Percentiles rank a stretch among this genome's conserved stretches.
Evolutionary conservation across 163 green algal genomes (phyloP).

Genomic region (Chlamydomonas reinhardtii): DNA sequence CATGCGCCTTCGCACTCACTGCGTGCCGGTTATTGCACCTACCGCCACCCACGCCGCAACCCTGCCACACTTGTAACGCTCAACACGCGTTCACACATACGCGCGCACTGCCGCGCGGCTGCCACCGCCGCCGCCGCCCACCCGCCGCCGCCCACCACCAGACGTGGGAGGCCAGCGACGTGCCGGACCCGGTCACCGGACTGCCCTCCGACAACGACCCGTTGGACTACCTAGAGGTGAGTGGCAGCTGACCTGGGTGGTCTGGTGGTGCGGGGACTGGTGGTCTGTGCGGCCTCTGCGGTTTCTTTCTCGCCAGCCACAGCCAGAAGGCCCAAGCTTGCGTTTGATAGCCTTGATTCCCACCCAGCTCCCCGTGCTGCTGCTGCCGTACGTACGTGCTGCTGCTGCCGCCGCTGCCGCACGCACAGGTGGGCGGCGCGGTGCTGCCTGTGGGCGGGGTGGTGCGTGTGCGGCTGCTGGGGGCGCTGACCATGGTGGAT

Average conservation of each 20-base stretch:
- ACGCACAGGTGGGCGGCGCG: background rate
- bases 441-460: constrained; percentile 20
- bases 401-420: too few relatives aligned
- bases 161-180: constrained; percentile 42
- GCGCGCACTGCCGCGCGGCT: too few relatives aligned
- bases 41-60: too few relatives aligned
- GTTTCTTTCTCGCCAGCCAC: too few relatives aligned
- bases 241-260: background rate
- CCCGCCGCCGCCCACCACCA: background rate
- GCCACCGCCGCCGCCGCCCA: too few relatives aligned
- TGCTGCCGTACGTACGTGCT: background rate
- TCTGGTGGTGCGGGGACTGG: background rate
- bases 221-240: constrained; percentile 40
- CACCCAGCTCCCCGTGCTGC: too few relatives aligned
- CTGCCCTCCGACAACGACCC: constrained; percentile 45
- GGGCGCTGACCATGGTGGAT: constrained; percentile 24
- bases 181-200: constrained; percentile 6
- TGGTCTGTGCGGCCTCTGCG: background rate
- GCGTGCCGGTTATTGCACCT: too few relatives aligned
- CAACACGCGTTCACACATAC: too few relatives aligned
- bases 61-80: too few relatives aligned
- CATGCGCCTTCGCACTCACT: too few relatives aligned
- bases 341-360: too few relatives aligned
- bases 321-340: too few relatives aligned
- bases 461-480: constrained; percentile 36